Base-by-base conservation (phyloP, 176 grass and related monocot genomes). In the Urochloa ruziziensis region DNA sequence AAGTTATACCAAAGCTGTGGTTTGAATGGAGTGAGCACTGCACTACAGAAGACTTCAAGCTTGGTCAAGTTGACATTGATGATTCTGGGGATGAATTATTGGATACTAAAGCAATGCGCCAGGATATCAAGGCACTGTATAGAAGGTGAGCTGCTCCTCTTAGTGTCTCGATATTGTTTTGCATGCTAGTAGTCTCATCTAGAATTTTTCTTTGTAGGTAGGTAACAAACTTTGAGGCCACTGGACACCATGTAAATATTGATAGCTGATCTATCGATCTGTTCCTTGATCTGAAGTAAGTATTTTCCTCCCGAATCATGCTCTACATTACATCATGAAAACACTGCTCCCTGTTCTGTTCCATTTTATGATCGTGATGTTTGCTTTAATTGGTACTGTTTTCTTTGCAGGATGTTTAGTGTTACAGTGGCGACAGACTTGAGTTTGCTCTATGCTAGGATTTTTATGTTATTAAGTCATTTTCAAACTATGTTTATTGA, bases 1-100 rank as follows among this genome's bases (percentile, higher is more conserved):
- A 99, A 80, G 76, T 96, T 12, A 96, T 94, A 54, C 87, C 87
- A 10, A 99, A 96, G 76, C 89, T 99, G 34, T 99, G 93, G 96
- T 99, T 99, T 10, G 96, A 99, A 77, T 99, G 96, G 96, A 94
- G 85, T 30, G 93, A 96, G 83, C 86, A 90, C 46, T 87, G 81
- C 73, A 83, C 80, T 12, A 54, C 75, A 24, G 84, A 89, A 29
- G 89, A 91, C 47, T 99, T 96, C 69, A 85, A 90, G 39, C 81
- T 99, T 62, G 88, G 83, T 83, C 83, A 90, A 72, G 59, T 96
- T 43, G 85, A 88, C 35, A 34, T 85, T 54, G 80, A 92, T 67
- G 75, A 87, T 80, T 94, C 47, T 23, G 69, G 82, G 63, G 96
- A 99, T 16, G 69, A 83, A 77, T 72, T 99, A 75, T 82, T 99